These are phyloP conservation scores for Schwanniomyces yamadae DNA, from an alignment of 805 yeast genomes.

Conservation along the genomic window DNA sequence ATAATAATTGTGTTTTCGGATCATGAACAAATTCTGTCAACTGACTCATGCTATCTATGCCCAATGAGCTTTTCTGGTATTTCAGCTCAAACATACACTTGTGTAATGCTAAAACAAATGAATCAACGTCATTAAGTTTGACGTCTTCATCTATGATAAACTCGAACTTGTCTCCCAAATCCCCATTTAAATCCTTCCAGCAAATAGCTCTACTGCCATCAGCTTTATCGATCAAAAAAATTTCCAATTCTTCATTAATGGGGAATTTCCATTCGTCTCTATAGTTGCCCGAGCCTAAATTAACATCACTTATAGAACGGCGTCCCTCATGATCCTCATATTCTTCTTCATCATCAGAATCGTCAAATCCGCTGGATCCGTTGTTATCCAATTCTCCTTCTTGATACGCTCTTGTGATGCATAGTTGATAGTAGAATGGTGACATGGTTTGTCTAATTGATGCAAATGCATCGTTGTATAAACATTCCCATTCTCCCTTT, in stretches of 20 bases:
- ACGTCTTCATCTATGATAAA: conserved; percentile 67
- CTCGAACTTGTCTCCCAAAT: conserved; percentile 79
- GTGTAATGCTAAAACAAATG: conserved; percentile 59
- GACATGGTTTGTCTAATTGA: conserved; percentile 66
- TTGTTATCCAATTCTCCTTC: conserved; percentile 63
- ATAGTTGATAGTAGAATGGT: conserved; percentile 66
- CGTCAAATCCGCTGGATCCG: conserved; percentile 39
- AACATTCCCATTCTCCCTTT: conserved; percentile 80
- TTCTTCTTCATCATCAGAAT: conserved; percentile 37
- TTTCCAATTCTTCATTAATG: conserved; percentile 57
- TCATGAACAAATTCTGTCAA: conserved; percentile 56
- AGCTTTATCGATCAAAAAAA: conserved; percentile 51
- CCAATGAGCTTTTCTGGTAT: conserved; percentile 53
- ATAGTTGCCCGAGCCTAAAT: conserved; percentile 18
- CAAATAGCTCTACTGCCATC: conserved; percentile 60
- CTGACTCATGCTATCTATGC: conserved; percentile 42
- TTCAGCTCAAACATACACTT: conserved; percentile 77
- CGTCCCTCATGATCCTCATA: conserved; percentile 22
- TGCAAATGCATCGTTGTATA: conserved; percentile 78
- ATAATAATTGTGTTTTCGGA: conserved; percentile 19
- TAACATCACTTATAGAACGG: conserved; percentile 26
- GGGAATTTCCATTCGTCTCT: conserved; percentile 72
- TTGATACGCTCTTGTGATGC: conserved; percentile 63
- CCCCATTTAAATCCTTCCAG: conserved; percentile 88
- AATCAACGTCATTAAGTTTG: conserved; percentile 53